Percentiles rank a stretch among this genome's conserved stretches.
Conservation (phyloP, 192 early-diverging fungal genomes). For the Rhizoclosmatium globosum region DNA sequence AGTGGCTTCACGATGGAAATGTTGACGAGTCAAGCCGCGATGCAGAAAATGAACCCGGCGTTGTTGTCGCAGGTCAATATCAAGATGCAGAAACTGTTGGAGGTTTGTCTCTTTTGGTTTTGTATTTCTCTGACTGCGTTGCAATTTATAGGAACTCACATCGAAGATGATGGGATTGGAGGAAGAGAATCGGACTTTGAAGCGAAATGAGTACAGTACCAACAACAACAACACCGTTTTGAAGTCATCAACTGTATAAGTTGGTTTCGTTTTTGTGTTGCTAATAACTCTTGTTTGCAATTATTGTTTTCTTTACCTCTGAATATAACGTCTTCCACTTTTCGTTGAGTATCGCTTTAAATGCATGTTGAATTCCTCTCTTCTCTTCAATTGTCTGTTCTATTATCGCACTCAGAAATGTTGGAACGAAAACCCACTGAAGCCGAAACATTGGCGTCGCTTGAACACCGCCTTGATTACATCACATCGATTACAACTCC, state of each 20-base stretch:
- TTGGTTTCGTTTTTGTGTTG: not conserved
- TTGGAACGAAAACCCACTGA: not conserved
- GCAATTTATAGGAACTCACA: conserved; percentile 50
- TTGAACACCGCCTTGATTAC: conserved; percentile 34
- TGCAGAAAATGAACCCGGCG: conserved; percentile 63
- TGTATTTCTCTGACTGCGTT: not conserved
- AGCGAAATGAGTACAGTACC: not conserved
- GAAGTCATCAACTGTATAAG: not conserved
- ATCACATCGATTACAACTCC: conserved; percentile 35
- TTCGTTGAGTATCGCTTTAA: no score
- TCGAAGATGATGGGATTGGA: conserved; percentile 58
- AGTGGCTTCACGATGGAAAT: conserved; percentile 53
- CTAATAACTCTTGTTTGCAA: not conserved
- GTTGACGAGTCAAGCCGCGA: conserved; percentile 51
- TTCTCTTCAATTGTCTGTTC: not conserved
- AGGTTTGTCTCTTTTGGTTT: conserved; percentile 40
- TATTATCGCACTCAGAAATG: not conserved
- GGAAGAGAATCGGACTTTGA: conserved; percentile 45
- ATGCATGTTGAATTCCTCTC: no score
- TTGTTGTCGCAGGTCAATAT: conserved; percentile 61
- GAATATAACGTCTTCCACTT: no score
- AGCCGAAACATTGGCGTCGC: conserved; percentile 6
- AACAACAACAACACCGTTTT: not conserved
- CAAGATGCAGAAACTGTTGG: conserved; percentile 68
- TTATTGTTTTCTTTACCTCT: no score